Evolutionary conservation across 441 rosid species (phyloP).

Genomic region (Pelargonium hybrid): DNA sequence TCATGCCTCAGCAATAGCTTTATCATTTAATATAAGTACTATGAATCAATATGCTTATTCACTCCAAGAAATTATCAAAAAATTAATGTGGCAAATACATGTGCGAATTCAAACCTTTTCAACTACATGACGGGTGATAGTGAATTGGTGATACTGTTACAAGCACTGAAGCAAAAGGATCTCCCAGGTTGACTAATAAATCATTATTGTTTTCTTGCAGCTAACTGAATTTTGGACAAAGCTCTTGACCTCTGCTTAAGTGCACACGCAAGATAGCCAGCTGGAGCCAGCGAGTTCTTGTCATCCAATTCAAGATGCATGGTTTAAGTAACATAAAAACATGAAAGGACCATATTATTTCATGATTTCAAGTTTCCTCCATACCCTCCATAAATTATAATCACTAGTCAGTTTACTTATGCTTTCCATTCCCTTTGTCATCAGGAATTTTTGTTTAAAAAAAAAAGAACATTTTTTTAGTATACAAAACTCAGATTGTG

Average conservation of each 20-base stretch:
- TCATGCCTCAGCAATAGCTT: no score
- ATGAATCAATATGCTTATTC: no score
- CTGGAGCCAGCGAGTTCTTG: background rate
- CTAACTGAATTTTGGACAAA: background rate
- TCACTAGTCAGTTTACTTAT: no score
- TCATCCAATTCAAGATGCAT: background rate
- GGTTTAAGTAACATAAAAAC: background rate
- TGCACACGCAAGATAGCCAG: background rate
- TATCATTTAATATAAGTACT: no score
- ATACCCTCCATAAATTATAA: no score
- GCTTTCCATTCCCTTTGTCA: background rate
- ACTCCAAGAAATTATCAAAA: no score
- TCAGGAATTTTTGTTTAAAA: background rate
- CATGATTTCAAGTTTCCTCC: no score
- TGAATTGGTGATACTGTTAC: background rate
- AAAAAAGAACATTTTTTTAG: background rate
- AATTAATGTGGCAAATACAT: background rate
- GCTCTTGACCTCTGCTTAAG: background rate
- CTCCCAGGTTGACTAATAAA: background rate
- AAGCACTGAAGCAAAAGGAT: background rate
- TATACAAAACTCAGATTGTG: background rate
- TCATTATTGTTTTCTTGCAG: background rate
- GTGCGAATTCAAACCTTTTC: background rate
- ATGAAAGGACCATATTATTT: background rate
- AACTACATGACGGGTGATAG: background rate